Conservation (phyloP, 257 asterid species). For the Thymus mandschuricus region DNA sequence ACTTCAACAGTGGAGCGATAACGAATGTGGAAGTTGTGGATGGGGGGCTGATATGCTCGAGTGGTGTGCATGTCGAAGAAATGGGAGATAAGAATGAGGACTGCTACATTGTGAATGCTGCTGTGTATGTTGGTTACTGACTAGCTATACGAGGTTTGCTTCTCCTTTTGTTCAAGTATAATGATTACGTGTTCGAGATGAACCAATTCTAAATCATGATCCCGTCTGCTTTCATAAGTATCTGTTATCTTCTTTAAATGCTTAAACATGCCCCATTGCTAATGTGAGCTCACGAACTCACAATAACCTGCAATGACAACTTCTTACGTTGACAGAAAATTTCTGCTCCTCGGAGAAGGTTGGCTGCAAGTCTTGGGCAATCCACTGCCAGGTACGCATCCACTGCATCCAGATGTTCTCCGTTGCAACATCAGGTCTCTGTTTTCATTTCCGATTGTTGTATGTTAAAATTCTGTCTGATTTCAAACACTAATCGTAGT, state of each 20-base stretch:
- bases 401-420: neutral
- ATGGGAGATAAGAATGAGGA: constrained; percentile 95
- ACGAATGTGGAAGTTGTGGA: constrained; percentile 79
- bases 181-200: neutral
- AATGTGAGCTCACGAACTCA: neutral
- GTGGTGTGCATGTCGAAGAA: constrained; percentile 93
- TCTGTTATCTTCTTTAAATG: neutral
- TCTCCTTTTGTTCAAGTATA: constrained; percentile 5
- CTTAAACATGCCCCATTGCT: neutral
- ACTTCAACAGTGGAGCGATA: constrained; percentile 67
- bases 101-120: constrained; percentile 94
- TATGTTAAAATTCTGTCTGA: neutral
- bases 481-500: no score
- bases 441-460: neutral
- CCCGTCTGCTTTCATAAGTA: neutral
- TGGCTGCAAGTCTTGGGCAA: constrained; percentile 28
- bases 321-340: constrained; percentile 10
- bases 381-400: neutral
- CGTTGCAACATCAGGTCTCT: constrained; percentile 1
- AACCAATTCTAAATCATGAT: constrained; percentile 8
- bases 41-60: constrained; percentile 90
- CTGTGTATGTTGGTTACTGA: constrained; percentile 92
- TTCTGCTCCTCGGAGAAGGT: constrained; percentile 21
- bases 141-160: constrained; percentile 39
- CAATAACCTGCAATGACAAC: neutral